Conservation (phyloP, 1,139 yeast genomes). For the Suhomyces coccinellae region DNA sequence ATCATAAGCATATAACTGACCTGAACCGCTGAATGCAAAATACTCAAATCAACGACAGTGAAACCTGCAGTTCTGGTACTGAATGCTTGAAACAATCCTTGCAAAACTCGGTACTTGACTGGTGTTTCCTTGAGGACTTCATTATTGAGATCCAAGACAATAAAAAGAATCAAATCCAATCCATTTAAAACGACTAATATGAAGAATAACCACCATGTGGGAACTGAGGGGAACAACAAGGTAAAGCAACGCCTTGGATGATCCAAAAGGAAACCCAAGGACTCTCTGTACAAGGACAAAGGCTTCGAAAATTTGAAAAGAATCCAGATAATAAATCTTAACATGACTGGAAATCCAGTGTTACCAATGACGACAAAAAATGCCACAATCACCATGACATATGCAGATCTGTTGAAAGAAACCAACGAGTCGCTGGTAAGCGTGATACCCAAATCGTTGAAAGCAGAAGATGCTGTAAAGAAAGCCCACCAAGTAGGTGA, state of each 20-base stretch:
- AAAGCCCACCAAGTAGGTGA: conserved; percentile 91
- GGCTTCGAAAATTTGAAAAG: conserved; percentile 68
- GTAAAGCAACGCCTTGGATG: conserved; percentile 98
- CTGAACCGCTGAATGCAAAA: conserved; percentile 85
- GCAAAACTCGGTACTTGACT: conserved; percentile 67
- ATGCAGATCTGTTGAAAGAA: conserved; percentile 62
- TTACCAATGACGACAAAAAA: conserved; percentile 86
- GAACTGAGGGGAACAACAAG: conserved; percentile 81
- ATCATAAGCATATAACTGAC: conserved; percentile 95
- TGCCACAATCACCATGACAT: conserved; percentile 59
- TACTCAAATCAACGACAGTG: conserved; percentile 63
- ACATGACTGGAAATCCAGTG: conserved; percentile 85
- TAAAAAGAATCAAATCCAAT: conserved; percentile 75
- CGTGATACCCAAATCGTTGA: conserved; percentile 82
- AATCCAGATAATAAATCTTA: conserved; percentile 81
- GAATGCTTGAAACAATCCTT: conserved; percentile 88
- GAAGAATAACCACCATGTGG: conserved; percentile 92
- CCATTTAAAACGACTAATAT: conserved; percentile 71
- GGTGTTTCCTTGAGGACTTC: conserved; percentile 49
- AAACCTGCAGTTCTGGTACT: conserved; percentile 96
- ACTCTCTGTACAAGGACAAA: conserved; percentile 65
- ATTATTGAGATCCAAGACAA: conserved; percentile 70
- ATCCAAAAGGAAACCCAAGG: conserved; percentile 81
- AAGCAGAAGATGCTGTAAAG: conserved; percentile 74
- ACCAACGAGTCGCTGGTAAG: conserved; percentile 77